Base-by-base conservation (phyloP, 176 grass and related monocot species). In the Oryza nivara region DNA sequence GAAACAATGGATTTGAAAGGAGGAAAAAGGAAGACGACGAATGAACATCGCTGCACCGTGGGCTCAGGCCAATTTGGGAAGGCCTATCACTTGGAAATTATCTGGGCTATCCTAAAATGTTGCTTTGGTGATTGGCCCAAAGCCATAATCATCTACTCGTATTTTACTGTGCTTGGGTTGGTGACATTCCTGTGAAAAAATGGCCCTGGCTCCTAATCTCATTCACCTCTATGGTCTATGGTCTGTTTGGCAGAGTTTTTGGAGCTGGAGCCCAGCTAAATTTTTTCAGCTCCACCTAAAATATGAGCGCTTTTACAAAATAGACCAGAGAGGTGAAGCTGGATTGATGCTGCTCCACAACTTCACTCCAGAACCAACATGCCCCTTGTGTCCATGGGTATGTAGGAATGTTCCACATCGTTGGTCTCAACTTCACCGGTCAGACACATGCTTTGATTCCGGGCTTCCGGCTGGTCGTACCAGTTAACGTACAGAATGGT, bases 381-480 rank as follows among this genome's bases (percentile, higher is more conserved):
- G 30, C 30, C 30, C 30, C 30, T 30, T 30, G 73, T 43, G 38
- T 68, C 45, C 20, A 44, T 60, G 15, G 64, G 82, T 51, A 40
- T 22, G 7, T 22, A 61, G 2, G 20, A 20, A 61, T n/a, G 20
- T 45, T 65, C 51, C 60, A 22, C 58, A 60, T 7, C 30, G 22
- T 38, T 49, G 74, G 70, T n/a, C 56, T 60, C 56, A 60, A 60
- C 56, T 22, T 60, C 56, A 60, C 56, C 56, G 56, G 56, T 60
- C 56, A 60, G 19, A 15, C 60, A 25, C 60, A 23, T 17, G 10
- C 9, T 47, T 48, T 26, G 6, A 10, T 47, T 48, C 34, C 61
- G 54, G 69, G 6, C 6, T 47, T 48, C 34, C 45, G 54, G 69
- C 11, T 71, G 19, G 54, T 40, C 56, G 9, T 16, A 5, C 34